Percentiles rank a stretch among this genome's conserved stretches.
Evolutionary conservation across 805 yeast species (phyloP).

Genomic region (Sugiyamaella valdiviana): DNA sequence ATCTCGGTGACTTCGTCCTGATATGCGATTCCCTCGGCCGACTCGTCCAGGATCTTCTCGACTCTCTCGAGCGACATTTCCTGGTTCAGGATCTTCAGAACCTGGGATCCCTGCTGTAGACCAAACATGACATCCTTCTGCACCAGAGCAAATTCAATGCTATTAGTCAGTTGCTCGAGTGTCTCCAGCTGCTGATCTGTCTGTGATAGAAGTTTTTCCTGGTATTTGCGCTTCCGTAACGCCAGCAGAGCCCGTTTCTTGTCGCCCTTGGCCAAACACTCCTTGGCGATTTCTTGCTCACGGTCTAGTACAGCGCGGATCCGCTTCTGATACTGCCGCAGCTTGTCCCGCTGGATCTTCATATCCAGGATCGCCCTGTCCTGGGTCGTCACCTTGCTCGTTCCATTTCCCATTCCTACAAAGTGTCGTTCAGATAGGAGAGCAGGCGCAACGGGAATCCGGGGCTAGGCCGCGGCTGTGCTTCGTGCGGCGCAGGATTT

Average conservation of each 20-base stretch:
- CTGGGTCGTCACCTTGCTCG: slow-evolving; percentile 60
- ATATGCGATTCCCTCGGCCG: slow-evolving; percentile 71
- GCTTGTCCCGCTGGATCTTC: slow-evolving; percentile 80
- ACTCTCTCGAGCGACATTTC: slow-evolving; percentile 74
- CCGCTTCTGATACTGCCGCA: slow-evolving; percentile 63
- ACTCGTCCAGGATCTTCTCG: slow-evolving; percentile 77
- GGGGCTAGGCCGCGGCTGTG: too few species aligned
- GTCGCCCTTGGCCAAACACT: slow-evolving; percentile 48
- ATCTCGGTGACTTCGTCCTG: slow-evolving; percentile 48
- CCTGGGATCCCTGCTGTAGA: slow-evolving; percentile 70
- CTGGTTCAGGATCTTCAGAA: slow-evolving; percentile 64
- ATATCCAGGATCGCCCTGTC: slow-evolving; percentile 83
- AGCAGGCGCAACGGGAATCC: too few species aligned
- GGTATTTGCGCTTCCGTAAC: slow-evolving; percentile 73
- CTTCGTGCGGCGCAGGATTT: too few species aligned
- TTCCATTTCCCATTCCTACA: slow-evolving; percentile 34
- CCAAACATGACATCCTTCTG: slow-evolving; percentile 83
- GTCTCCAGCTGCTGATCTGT: slow-evolving; percentile 75
- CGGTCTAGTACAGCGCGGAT: slow-evolving; percentile 50
- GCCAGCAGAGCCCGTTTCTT: slow-evolving; percentile 60
- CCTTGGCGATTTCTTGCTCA: slow-evolving; percentile 57
- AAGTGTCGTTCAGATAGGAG: too few species aligned
- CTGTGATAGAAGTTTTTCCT: slow-evolving; percentile 59
- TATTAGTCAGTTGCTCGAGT: slow-evolving; percentile 54
- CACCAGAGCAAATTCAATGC: slow-evolving; percentile 79